Percentiles rank a stretch among this genome's conserved stretches.
Evolutionary conservation across 768 basidiomycete genomes (phyloP).

Genomic region (Termitomyces sp.): DNA sequence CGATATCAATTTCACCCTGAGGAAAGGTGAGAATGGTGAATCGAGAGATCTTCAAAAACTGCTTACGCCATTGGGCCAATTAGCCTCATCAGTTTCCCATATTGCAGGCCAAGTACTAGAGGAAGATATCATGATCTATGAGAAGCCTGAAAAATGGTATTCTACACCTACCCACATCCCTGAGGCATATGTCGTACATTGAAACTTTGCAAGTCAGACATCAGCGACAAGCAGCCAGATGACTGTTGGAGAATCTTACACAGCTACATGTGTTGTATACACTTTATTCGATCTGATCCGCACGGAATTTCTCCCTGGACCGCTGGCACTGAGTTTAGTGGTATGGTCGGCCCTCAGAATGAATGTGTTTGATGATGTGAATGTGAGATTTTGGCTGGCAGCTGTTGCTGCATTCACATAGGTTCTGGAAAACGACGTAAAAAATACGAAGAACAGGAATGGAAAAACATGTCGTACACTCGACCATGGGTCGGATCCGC

Average conservation of each 20-base stretch:
- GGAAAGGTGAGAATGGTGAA: not conserved
- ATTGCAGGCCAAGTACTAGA: constrained; percentile 34
- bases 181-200: constrained; percentile 47
- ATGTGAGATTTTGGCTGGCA: constrained; percentile 45
- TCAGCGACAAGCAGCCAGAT: not conserved
- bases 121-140: not conserved
- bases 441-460: not conserved
- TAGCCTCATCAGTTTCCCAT: constrained; percentile 32
- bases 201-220: constrained; percentile 19
- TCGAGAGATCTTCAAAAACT: not conserved
- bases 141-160: not conserved
- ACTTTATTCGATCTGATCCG: constrained; percentile 45
- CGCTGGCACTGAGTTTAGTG: constrained; percentile 35
- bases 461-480: constrained; percentile 35
- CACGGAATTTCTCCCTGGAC: constrained; percentile 50
- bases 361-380: constrained; percentile 40
- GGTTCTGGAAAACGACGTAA: constrained; percentile 20
- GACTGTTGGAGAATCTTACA: constrained; percentile 30
- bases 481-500: constrained; percentile 57
- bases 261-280: constrained; percentile 47
- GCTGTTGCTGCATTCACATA: constrained; percentile 37
- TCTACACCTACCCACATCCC: constrained; percentile 38
- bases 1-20: constrained; percentile 32
- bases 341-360: constrained; percentile 47
- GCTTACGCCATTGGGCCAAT: constrained; percentile 32